phyloP scores from a whole-genome alignment of 23 red algal genomes.

The Chondrus crispus region DNA sequence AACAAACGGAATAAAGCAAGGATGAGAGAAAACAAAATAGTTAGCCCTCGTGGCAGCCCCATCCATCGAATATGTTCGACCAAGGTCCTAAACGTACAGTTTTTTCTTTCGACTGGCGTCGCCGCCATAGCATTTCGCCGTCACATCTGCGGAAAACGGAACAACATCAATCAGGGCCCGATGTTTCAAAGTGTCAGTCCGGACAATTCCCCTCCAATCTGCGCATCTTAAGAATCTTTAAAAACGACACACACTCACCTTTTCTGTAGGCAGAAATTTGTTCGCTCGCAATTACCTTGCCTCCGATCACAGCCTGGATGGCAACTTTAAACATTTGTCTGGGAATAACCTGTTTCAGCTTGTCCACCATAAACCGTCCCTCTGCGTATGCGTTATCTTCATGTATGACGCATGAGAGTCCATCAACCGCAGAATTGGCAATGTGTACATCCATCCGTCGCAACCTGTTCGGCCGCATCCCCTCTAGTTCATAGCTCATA shows the following conservation, averaged over 20 bases:
- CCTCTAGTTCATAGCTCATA: constrained; percentile 72
- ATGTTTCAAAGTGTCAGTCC: not conserved
- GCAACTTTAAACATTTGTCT: constrained; percentile 83
- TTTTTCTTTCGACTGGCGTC: constrained; percentile 90
- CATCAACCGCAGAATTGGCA: constrained; percentile 72
- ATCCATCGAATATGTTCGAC: too few species aligned
- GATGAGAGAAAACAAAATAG: not conserved
- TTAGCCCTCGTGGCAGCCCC: too few species aligned
- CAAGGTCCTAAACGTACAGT: constrained; percentile 62
- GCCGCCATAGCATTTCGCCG: constrained; percentile 91
- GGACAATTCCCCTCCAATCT: not conserved
- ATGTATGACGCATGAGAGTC: constrained; percentile 65
- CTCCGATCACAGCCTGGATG: constrained; percentile 80
- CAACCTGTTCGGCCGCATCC: constrained; percentile 44
- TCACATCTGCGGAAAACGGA: constrained; percentile 48
- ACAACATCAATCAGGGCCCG: not conserved
- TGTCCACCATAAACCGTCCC: constrained; percentile 53
- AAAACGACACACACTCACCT: not conserved
- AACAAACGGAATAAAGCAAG: not conserved
- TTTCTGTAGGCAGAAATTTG: constrained; percentile 67
- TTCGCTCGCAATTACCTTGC: constrained; percentile 67
- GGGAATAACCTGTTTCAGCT: constrained; percentile 78
- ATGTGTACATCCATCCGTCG: constrained; percentile 80
- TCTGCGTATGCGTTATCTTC: constrained; percentile 23
- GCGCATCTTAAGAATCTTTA: not conserved